A percentile compares a stretch with the other conserved stretches of the same genome.
phyloP scores from a whole-genome alignment of 768 basidiomycete species.

The Fomitopsis serialis region DNA sequence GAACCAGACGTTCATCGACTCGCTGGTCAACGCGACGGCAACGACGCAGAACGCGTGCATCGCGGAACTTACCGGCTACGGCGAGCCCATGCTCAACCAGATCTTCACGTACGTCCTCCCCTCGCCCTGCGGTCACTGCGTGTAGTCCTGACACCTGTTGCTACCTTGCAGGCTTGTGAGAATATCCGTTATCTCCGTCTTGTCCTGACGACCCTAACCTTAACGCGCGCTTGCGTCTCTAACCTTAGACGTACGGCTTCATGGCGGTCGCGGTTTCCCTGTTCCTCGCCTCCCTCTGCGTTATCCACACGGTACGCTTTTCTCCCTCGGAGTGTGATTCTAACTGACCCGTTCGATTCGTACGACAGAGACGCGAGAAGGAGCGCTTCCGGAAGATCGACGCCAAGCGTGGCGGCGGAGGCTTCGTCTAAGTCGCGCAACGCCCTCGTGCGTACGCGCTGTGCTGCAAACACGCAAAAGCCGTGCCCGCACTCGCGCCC shows the following conservation, averaged over 20 bases:
- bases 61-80: slow-evolving; percentile 56
- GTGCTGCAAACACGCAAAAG: too few relatives aligned
- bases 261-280: slow-evolving; percentile 74
- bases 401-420: slow-evolving; percentile 78
- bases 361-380: slow-evolving; percentile 61
- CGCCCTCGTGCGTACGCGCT: too few relatives aligned
- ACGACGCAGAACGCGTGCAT: slow-evolving; percentile 53
- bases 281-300: slow-evolving; percentile 76
- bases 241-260: slow-evolving; percentile 65
- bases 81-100: slow-evolving; percentile 72
- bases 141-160: neutral
- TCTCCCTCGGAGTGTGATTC: neutral
- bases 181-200: neutral
- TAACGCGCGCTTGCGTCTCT: neutral
- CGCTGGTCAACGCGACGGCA: slow-evolving; percentile 37
- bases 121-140: neutral
- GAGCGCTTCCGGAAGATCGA: slow-evolving; percentile 89
- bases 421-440: slow-evolving; percentile 61
- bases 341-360: neutral
- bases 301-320: slow-evolving; percentile 75
- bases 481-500: neutral
- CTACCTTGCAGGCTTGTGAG: neutral
- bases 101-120: slow-evolving; percentile 67
- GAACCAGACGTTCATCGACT: slow-evolving; percentile 28
- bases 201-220: slow-evolving; percentile 7